Percentiles rank a stretch among this genome's conserved stretches.
These are phyloP conservation scores for Centrapalus pauciflorus DNA, from an alignment of 129 eudicot genomes.

Conservation along the genomic window DNA sequence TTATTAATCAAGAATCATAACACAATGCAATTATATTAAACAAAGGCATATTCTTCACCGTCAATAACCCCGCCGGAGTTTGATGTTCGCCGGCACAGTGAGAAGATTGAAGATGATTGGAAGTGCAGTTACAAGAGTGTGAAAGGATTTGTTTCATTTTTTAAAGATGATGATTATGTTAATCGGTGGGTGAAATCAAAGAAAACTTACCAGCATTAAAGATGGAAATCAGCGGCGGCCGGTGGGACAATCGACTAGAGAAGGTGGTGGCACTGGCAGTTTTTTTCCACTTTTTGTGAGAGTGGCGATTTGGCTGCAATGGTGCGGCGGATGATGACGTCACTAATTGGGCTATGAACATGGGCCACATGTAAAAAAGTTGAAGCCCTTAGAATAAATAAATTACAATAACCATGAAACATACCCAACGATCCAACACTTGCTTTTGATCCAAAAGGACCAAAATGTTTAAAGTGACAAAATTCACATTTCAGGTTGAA, in stretches of 20 bases:
- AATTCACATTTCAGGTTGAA: too few species aligned
- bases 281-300: background rate
- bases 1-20: background rate
- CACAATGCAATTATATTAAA: background rate
- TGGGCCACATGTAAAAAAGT: background rate
- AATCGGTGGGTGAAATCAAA: background rate
- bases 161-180: background rate
- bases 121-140: background rate
- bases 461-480: too few species aligned
- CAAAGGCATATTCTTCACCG: background rate
- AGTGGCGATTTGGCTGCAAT: background rate
- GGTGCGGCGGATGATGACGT: background rate
- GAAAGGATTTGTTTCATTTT: background rate
- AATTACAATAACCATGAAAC: background rate
- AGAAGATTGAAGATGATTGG: slow-evolving; percentile 6
- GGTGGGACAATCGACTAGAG: background rate
- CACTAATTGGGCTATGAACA: slow-evolving; percentile 13
- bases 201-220: slow-evolving; percentile 10
- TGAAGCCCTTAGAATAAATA: background rate
- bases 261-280: slow-evolving; percentile 12
- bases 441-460: too few species aligned
- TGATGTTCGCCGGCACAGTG: background rate
- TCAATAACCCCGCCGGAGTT: background rate
- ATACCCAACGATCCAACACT: background rate
- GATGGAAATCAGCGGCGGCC: slow-evolving; percentile 14